Base-by-base conservation (phyloP, 2,329 filamentous ascomycete genomes). In the Phialophora chinensis region DNA sequence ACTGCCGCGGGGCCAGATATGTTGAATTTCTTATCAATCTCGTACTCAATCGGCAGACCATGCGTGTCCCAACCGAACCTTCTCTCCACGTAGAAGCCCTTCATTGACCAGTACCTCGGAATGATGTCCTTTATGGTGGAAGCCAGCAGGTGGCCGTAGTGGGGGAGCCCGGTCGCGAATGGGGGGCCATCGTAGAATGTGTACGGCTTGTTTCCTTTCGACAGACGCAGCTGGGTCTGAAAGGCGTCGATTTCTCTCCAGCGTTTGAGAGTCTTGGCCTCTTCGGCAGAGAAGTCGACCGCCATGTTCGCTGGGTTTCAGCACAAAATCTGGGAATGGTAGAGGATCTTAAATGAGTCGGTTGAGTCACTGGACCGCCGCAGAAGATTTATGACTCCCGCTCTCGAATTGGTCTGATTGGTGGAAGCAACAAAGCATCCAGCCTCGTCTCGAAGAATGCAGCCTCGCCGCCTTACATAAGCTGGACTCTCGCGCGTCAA, bases 171-270 rank as follows among this genome's bases (percentile, higher is more conserved):
- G 44, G 72, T 73, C 54, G 72, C 88, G 75, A 91, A 91, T 3
- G 89, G 88, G 54, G 89, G 89, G 10, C 91, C 91, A 85, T 94
- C 91, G 82, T 97, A 98, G 82, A 99, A 99, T 64, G 93, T 96
- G 78, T 97, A 99, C 62, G 88, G 90, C 70, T 91, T 87, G 69
- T 89, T 88, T 71, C 91, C 91, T 78, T 91, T 86, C 11, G 93
- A 95, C 67, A 98, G 87, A 80, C 95, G 91, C 69, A 94, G 88
- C 83, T 96, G 92, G 69, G 90, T 88, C 77, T 91, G 87, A 79
- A 98, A 98, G 73, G 95, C 95, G 75, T 94, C 87, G 77, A 96
- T 95, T 77, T 95, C 91, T 77, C 89, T 90, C 95, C 94, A 99
- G 81, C 88, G 86, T 77, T 89, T 84, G 79, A 98, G 88, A 78